A percentile compares a stretch with the other conserved stretches of the same genome.
Evolutionary conservation across 164 flowering plant species (phyloP).

Genomic region (Stephania cephalantha): DNA sequence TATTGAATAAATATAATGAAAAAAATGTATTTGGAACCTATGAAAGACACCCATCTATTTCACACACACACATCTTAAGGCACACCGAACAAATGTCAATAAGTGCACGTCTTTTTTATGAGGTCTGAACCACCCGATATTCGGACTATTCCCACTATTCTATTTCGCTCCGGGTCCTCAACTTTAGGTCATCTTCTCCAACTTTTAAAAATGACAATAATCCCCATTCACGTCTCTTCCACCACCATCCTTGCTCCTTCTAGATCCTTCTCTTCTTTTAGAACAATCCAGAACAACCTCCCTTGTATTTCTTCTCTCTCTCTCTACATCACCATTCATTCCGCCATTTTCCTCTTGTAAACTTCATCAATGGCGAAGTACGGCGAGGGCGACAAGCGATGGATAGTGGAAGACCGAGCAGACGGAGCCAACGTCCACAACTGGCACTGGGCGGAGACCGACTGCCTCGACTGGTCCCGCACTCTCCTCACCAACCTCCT

Average conservation of each 20-base stretch:
- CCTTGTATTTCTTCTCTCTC: neutral
- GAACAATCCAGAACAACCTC: neutral
- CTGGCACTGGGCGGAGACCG: conserved; percentile 99
- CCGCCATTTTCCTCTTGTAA: no score
- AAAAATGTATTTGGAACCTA: no score
- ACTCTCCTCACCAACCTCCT: conserved; percentile 49
- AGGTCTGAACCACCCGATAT: no score
- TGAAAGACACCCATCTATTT: no score
- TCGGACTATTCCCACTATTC: no score
- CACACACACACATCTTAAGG: no score
- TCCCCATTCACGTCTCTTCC: neutral
- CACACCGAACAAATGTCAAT: no score
- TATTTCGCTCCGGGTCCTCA: no score
- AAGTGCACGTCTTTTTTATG: no score
- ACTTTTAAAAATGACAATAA: no score
- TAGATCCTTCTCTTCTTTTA: neutral
- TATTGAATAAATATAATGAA: no score
- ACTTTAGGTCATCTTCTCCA: no score
- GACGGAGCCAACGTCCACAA: conserved; percentile 99
- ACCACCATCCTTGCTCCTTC: neutral
- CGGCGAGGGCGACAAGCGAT: conserved; percentile 97
- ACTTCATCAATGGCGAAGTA: conserved; percentile 57
- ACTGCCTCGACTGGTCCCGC: conserved; percentile 85
- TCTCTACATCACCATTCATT: neutral
- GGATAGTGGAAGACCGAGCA: conserved; percentile 95